Evolutionary conservation across 2,329 filamentous ascomycete species (phyloP).

Genomic region (Fusarium avenaceum): DNA sequence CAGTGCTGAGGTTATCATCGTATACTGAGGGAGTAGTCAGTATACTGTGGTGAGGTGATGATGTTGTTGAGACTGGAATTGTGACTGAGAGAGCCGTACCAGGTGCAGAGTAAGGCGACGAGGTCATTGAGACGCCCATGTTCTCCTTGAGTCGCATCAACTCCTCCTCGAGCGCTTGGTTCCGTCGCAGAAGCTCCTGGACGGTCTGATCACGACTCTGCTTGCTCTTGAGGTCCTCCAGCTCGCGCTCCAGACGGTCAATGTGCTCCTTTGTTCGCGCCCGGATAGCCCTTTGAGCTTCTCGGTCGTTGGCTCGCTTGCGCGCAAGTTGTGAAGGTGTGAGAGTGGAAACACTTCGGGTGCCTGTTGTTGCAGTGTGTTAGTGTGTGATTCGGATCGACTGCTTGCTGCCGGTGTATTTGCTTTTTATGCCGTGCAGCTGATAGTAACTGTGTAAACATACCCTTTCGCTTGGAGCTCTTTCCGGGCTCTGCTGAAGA

Average conservation of each 20-base stretch:
- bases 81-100: conserved; percentile 50
- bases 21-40: conserved; percentile 53
- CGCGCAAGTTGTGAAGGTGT: conserved; percentile 89
- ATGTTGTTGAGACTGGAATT: background rate
- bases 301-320: conserved; percentile 91
- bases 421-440: conserved; percentile 1
- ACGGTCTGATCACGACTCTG: conserved; percentile 65
- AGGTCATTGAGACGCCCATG: conserved; percentile 59
- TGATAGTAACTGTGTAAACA: conserved; percentile 30
- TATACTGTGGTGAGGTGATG: conserved; percentile 14
- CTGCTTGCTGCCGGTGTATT: conserved; percentile 6
- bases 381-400: conserved; percentile 23
- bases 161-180: conserved; percentile 68
- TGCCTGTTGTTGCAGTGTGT: conserved; percentile 56
- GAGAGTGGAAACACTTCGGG: conserved; percentile 86
- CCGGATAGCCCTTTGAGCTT: conserved; percentile 88
- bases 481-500: conserved; percentile 60
- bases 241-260: conserved; percentile 79
- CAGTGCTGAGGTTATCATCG: conserved; percentile 58
- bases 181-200: conserved; percentile 65
- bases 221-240: conserved; percentile 75
- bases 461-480: conserved; percentile 63
- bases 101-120: conserved; percentile 58
- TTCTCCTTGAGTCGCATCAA: conserved; percentile 61
- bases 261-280: conserved; percentile 90